Evolutionary conservation across 2,329 filamentous ascomycete genomes (phyloP).

Genomic region (Penicillium sclerotigenum): DNA sequence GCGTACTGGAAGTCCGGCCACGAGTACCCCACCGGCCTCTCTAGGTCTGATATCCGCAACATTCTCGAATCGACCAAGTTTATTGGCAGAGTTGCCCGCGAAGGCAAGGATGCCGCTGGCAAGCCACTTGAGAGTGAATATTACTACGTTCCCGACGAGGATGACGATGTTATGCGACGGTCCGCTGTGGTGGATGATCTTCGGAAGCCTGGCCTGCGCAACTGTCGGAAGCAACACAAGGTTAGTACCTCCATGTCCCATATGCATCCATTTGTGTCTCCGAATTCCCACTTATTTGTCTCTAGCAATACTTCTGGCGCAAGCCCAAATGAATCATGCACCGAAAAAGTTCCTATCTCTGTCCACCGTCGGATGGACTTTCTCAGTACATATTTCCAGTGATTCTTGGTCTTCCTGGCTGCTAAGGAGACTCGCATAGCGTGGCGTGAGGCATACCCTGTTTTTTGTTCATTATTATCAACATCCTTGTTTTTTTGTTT

Average conservation of each 20-base stretch:
- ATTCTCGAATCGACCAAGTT: conserved; percentile 73
- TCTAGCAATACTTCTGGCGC: conserved; percentile 70
- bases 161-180: conserved; percentile 72
- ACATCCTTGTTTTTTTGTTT: conserved; percentile 24
- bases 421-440: conserved; percentile 39
- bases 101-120: conserved; percentile 94
- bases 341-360: conserved; percentile 2
- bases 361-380: conserved; percentile 14
- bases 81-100: conserved; percentile 81
- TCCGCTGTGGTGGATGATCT: conserved; percentile 81
- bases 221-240: conserved; percentile 96
- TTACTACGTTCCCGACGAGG: conserved; percentile 88
- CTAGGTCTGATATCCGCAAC: conserved; percentile 62
- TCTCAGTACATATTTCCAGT: conserved; percentile 38
- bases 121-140: conserved; percentile 93
- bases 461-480: conserved; percentile 27
- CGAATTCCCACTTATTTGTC: conserved; percentile 22
- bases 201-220: conserved; percentile 81
- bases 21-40: conserved; percentile 47
- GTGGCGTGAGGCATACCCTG: conserved; percentile 43
- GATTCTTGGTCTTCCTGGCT: conserved; percentile 26
- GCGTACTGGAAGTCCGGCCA: conserved; percentile 54
- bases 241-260: conserved; percentile 51
- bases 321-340: conserved; percentile 51
- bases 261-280: conserved; percentile 1